Percentiles rank a stretch among this genome's conserved stretches.
phyloP scores from a whole-genome alignment of 2,329 filamentous ascomycete species.

The Lomentospora prolificans region DNA sequence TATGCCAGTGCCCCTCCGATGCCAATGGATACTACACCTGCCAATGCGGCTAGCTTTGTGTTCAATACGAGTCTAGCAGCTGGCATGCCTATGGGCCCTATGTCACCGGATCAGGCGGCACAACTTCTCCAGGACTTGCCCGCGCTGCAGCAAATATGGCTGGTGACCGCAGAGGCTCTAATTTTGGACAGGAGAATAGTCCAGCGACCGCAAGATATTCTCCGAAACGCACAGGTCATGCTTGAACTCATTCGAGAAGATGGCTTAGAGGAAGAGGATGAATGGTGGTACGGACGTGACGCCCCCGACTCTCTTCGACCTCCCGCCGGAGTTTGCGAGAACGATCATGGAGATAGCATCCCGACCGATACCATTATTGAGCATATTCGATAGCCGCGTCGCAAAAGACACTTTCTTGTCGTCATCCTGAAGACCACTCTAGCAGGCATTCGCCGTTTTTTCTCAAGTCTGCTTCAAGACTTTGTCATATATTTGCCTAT shows the following conservation, averaged over 20 bases:
- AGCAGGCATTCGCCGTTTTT: no score
- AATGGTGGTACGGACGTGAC: slow-evolving; percentile 50
- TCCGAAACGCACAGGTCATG: slow-evolving; percentile 52
- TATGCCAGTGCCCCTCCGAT: slow-evolving; percentile 18
- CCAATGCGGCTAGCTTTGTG: slow-evolving; percentile 19
- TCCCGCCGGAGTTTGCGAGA: slow-evolving; percentile 39
- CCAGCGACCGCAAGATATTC: slow-evolving; percentile 47
- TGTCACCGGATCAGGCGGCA: slow-evolving; percentile 40
- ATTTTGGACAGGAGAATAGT: slow-evolving; percentile 52
- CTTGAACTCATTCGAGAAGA: slow-evolving; percentile 56
- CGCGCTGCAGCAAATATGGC: slow-evolving; percentile 50
- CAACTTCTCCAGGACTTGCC: slow-evolving; percentile 46
- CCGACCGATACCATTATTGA: slow-evolving; percentile 20
- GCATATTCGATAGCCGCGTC: slow-evolving; percentile 4
- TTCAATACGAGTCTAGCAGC: slow-evolving; percentile 50
- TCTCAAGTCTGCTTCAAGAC: no score
- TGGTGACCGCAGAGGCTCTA: slow-evolving; percentile 51
- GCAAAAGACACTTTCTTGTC: no score
- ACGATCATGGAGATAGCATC: slow-evolving; percentile 32
- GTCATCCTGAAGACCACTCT: no score
- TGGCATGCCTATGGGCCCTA: slow-evolving; percentile 52
- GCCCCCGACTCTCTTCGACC: slow-evolving; percentile 46
- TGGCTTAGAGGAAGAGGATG: slow-evolving; percentile 47
- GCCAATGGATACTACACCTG: slow-evolving; percentile 9
- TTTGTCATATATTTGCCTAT: no score